Conservation (phyloP, 768 basidiomycete genomes). For the Lentinula lateritia region DNA sequence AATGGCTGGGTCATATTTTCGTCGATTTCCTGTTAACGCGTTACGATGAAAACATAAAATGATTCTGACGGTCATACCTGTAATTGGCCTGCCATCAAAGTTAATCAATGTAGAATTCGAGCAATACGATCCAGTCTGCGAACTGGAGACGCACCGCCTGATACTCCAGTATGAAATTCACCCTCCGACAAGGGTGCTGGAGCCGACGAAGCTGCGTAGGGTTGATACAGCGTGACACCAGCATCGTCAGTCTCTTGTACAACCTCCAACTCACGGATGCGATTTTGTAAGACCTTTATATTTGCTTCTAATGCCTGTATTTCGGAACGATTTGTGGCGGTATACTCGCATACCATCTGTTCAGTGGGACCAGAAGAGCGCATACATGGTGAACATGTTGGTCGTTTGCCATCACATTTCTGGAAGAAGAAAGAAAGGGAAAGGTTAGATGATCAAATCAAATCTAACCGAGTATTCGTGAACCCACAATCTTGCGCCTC, state of each 20-base stretch:
- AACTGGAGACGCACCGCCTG: neutral
- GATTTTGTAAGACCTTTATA: constrained; percentile 27
- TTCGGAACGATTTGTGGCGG: constrained; percentile 28
- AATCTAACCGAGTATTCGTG: neutral
- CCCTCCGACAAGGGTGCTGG: neutral
- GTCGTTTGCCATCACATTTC: constrained; percentile 14
- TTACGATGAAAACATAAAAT: neutral
- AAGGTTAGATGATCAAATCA: neutral
- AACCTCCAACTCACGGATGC: constrained; percentile 31
- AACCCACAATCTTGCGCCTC: neutral
- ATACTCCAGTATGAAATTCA: neutral
- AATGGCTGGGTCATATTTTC: constrained; percentile 22
- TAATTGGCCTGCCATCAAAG: neutral
- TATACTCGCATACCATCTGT: constrained; percentile 34
- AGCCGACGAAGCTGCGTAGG: constrained; percentile 4
- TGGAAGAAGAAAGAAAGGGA: neutral
- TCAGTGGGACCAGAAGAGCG: constrained; percentile 21
- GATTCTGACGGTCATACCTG: neutral
- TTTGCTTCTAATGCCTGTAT: constrained; percentile 36
- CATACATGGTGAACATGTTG: constrained; percentile 33
- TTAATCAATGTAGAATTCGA: neutral
- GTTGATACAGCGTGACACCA: constrained; percentile 11
- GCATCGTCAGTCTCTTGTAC: constrained; percentile 14
- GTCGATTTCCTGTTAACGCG: neutral
- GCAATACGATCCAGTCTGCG: neutral